A percentile compares a stretch with the other conserved stretches of the same genome.
phyloP scores from a whole-genome alignment of 164 flowering plant genomes.

The Malania oleifera region DNA sequence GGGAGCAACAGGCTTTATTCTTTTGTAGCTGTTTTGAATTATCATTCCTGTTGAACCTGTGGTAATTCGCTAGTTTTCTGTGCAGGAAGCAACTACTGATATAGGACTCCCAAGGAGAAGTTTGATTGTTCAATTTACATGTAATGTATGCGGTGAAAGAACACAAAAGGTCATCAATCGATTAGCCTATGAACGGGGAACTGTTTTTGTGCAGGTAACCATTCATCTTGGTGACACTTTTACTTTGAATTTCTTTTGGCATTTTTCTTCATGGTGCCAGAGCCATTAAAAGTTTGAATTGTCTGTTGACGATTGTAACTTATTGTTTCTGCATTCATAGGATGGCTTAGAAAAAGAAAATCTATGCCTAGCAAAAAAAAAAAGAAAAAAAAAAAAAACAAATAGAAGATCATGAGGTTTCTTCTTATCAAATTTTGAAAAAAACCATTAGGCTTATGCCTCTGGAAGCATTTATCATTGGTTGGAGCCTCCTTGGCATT shows the following conservation, averaged over 20 bases:
- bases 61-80: neutral
- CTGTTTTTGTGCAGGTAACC: constrained; percentile 78
- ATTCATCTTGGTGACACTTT: neutral
- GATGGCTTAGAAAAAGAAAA: neutral
- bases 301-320: neutral
- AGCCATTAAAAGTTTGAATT: neutral
- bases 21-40: too few species aligned
- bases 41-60: too few species aligned
- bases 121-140: constrained; percentile 72
- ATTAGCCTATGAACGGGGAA: constrained; percentile 82
- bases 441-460: too few species aligned
- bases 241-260: neutral
- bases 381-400: too few species aligned
- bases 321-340: neutral
- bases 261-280: neutral
- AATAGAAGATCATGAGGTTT: too few species aligned
- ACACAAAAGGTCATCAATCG: constrained; percentile 66
- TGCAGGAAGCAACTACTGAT: constrained; percentile 50
- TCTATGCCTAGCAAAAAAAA: too few species aligned
- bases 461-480: too few species aligned
- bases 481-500: too few species aligned
- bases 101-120: constrained; percentile 77
- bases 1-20: too few species aligned
- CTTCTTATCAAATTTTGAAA: too few species aligned
- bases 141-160: constrained; percentile 72